phyloP scores from a whole-genome alignment of 2,329 filamentous ascomycete genomes.

The Helicocarpus griseus region DNA sequence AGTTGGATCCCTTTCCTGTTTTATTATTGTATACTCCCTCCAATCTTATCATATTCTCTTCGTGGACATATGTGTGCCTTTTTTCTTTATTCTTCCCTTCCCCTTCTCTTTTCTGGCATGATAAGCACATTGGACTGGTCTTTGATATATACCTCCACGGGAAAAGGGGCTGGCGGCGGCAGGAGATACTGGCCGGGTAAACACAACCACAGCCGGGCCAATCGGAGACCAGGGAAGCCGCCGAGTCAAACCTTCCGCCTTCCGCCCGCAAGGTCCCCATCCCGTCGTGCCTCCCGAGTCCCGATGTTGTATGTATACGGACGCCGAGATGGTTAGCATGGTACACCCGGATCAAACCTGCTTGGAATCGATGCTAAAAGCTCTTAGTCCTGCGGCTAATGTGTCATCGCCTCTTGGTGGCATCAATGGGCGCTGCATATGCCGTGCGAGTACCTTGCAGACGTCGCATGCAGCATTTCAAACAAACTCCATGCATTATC shows the following conservation, averaged over 20 bases:
- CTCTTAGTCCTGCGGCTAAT: too few species aligned
- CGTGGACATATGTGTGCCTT: neutral
- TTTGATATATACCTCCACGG: too few species aligned
- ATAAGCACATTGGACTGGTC: too few species aligned
- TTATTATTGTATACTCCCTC: too few species aligned
- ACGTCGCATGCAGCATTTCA: neutral
- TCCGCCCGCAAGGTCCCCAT: neutral
- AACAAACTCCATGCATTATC: neutral
- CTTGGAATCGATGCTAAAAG: too few species aligned
- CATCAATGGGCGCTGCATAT: neutral
- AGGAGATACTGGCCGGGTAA: neutral
- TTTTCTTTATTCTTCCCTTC: too few species aligned
- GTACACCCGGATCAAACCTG: too few species aligned
- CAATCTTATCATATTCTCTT: neutral
- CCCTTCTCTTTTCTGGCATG: too few species aligned
- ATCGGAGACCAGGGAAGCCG: neutral
- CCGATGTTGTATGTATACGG: too few species aligned
- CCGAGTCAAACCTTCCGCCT: neutral
- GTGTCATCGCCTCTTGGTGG: too few species aligned
- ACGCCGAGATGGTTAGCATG: too few species aligned
- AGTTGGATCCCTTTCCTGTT: conserved; percentile 10
- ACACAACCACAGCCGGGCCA: neutral
- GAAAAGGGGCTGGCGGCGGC: too few species aligned
- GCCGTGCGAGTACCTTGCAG: neutral
- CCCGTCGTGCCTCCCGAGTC: neutral